These are phyloP conservation scores for Termitomyces sp. DNA, from an alignment of 768 basidiomycete species.

Conservation along the genomic window DNA sequence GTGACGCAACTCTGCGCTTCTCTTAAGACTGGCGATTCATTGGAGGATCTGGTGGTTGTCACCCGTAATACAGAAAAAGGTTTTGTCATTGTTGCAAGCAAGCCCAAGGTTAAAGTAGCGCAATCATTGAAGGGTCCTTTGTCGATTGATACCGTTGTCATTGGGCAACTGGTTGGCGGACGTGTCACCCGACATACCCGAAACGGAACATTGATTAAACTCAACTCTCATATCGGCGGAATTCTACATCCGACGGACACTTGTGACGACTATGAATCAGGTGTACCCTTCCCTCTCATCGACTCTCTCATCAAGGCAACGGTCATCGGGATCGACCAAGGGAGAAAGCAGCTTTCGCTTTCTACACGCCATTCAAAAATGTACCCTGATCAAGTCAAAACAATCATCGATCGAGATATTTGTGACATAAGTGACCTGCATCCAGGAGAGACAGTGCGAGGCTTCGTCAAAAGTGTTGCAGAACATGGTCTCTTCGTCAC, in stretches of 20 bases:
- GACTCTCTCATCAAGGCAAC: conserved; percentile 65
- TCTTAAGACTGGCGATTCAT: conserved; percentile 61
- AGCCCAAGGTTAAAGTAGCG: conserved; percentile 51
- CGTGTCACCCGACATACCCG: conserved; percentile 71
- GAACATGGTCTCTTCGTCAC: conserved; percentile 89
- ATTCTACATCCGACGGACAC: conserved; percentile 78
- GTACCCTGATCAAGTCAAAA: conserved; percentile 39
- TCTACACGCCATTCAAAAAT: conserved; percentile 77
- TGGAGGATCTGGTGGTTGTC: conserved; percentile 82
- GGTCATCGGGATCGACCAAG: conserved; percentile 64
- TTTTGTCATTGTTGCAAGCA: conserved; percentile 79
- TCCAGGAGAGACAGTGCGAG: conserved; percentile 72
- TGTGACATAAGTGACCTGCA: conserved; percentile 53
- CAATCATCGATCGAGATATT: conserved; percentile 67
- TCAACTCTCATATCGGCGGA: conserved; percentile 67
- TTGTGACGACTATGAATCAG: conserved; percentile 70
- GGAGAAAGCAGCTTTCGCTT: conserved; percentile 64
- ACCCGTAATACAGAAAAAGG: conserved; percentile 82
- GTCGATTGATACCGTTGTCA: conserved; percentile 56
- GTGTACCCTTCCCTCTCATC: conserved; percentile 49
- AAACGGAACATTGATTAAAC: conserved; percentile 72
- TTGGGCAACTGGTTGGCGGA: conserved; percentile 77
- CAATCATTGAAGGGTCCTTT: conserved; percentile 43
- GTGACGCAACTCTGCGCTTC: conserved; percentile 57
- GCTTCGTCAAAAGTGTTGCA: conserved; percentile 84